Percentiles rank a stretch among this genome's conserved stretches.
Evolutionary conservation across 2,329 filamentous ascomycete genomes (phyloP).

Genomic region (Penicillium hordei): DNA sequence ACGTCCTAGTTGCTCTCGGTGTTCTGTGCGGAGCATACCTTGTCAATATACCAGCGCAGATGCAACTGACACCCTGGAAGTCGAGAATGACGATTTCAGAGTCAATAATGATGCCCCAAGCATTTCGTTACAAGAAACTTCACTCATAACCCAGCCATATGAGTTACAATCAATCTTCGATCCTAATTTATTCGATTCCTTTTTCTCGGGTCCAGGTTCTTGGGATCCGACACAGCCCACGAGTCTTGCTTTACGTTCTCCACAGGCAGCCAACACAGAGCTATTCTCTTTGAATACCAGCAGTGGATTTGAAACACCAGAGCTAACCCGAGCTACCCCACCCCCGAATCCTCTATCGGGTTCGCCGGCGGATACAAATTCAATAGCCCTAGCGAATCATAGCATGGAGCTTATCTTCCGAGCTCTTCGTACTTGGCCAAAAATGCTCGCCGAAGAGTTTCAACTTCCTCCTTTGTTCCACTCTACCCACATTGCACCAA

Average conservation of each 20-base stretch:
- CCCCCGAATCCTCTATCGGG: neutral
- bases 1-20: slow-evolving; percentile 2
- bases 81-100: neutral
- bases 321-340: neutral
- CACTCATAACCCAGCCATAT: neutral
- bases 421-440: slow-evolving; percentile 41
- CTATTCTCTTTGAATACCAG: neutral
- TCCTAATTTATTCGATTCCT: slow-evolving; percentile 1
- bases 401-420: slow-evolving; percentile 39
- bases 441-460: slow-evolving; percentile 40
- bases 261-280: neutral
- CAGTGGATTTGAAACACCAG: neutral
- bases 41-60: neutral
- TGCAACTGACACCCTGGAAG: neutral
- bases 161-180: neutral
- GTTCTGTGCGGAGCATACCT: neutral
- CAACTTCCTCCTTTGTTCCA: slow-evolving; percentile 43
- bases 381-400: slow-evolving; percentile 11
- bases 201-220: neutral
- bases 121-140: neutral
- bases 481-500: slow-evolving; percentile 21
- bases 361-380: neutral
- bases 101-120: neutral
- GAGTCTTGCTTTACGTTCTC: neutral
- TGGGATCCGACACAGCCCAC: neutral